Base-by-base conservation (phyloP, 495 filamentous ascomycete genomes). In the Usnea hakonensis region DNA sequence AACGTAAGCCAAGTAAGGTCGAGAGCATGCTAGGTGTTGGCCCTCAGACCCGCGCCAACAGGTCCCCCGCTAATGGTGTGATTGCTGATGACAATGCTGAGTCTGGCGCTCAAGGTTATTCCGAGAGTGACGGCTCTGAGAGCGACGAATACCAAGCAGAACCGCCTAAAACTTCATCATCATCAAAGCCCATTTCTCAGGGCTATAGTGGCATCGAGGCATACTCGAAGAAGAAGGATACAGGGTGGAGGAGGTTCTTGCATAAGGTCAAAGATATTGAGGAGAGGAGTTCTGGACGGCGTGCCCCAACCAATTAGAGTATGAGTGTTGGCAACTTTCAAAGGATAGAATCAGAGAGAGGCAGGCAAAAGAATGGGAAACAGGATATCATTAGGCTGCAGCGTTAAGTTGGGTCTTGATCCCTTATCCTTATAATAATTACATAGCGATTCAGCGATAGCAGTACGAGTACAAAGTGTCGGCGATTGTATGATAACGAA, bases 151-250 rank as follows among this genome's bases (percentile, higher is more conserved):
- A 55, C 26, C 38, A 37, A n/a, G 19, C 26, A 19, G 46, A 30
- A 13, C 23, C 23, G 26, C 46, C 46, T 50, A 50, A 50, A 14
- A 16, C 1, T 28, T 30, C 26, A 30, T 3, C 23, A 7, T 30
- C 26, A 30, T 3, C 23, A 7, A 50, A 26, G 23, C 46, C 23
- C 13, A 40, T 35, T 6, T 57, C 28, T 38, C 52, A 48, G 30
- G 65, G 57, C 0, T 64, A 67, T 61, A 67, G 57, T 33, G 65
- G 65, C 14, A 67, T 67, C n/a, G 62, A 67, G 32, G 65, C 62
- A 10, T 64, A 67, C 37, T 40, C 55, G 17, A 59, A 65, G 46
- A 58, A 65, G 55, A 57, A 21, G 23, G 57, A 50, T 32, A 67
- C 57, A 17, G 65, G 65, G 11, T 67, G 65, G 65, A 64, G 54